phyloP scores from a whole-genome alignment of 768 basidiomycete genomes.

The Tephrocybe sp. region DNA sequence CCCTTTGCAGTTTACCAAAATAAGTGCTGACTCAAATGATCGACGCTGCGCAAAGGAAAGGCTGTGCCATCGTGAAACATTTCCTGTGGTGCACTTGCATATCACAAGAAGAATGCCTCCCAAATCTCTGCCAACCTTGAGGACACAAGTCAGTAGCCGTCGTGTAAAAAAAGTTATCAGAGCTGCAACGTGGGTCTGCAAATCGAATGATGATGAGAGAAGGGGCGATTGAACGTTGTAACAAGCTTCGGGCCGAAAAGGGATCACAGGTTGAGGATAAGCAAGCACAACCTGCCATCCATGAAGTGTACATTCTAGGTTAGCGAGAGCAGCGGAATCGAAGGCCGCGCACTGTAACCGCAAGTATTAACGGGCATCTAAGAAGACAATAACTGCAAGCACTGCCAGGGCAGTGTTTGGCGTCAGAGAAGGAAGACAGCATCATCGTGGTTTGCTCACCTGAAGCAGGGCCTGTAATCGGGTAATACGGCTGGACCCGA shows the following conservation, averaged over 20 bases:
- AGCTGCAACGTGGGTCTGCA: no score
- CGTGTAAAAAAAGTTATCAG: no score
- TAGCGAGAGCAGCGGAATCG: conserved; percentile 18
- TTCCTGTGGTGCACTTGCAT: not conserved
- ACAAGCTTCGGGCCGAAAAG: not conserved
- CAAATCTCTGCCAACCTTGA: not conserved
- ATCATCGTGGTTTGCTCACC: not conserved
- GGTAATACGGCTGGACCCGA: not conserved
- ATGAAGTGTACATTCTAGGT: not conserved
- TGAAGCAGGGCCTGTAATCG: not conserved
- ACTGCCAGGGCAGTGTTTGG: conserved; percentile 2
- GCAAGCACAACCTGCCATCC: not conserved
- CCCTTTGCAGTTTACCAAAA: not conserved
- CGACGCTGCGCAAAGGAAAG: not conserved
- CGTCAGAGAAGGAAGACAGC: not conserved
- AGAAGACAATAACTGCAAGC: conserved; percentile 1
- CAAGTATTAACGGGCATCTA: conserved; percentile 3
- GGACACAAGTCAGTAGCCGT: not conserved
- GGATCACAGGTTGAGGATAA: not conserved
- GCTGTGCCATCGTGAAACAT: not conserved
- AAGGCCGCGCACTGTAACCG: conserved; percentile 6
- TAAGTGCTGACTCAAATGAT: not conserved
- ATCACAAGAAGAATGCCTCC: not conserved
- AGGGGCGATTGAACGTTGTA: no score
- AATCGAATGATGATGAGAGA: no score